phyloP scores from a whole-genome alignment of 306 rosid genomes.

The Datisca glomerata region DNA sequence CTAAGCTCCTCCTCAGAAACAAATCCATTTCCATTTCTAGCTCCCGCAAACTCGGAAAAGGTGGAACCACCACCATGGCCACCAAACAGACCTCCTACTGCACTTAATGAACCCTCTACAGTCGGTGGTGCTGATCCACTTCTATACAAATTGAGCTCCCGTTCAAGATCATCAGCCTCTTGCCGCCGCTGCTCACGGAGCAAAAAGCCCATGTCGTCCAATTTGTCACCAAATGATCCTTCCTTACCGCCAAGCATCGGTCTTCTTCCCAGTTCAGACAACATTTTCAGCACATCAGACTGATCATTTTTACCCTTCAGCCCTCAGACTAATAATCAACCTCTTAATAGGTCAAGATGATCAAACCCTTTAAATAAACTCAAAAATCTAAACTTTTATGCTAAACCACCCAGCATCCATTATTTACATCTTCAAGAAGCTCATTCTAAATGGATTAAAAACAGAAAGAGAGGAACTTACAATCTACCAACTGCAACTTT shows the following conservation, averaged over 20 bases:
- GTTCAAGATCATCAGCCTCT: constrained; percentile 62
- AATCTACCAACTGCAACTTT: constrained; percentile 11
- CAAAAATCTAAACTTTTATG: constrained; percentile 20
- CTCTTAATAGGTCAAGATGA: constrained; percentile 9
- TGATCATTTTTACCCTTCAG: background rate
- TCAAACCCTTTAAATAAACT: constrained; percentile 10
- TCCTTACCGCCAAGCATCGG: constrained; percentile 67
- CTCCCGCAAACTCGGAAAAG: constrained; percentile 34
- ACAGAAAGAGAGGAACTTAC: constrained; percentile 12
- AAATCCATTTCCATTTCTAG: constrained; percentile 50
- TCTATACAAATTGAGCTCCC: constrained; percentile 57
- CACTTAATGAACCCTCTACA: constrained; percentile 75
- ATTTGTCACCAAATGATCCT: constrained; percentile 78
- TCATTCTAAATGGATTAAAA: constrained; percentile 21
- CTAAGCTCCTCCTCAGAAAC: constrained; percentile 74
- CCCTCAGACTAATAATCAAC: constrained; percentile 1
- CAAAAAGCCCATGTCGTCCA: constrained; percentile 77
- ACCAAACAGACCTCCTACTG: constrained; percentile 62
- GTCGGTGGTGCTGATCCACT: constrained; percentile 96
- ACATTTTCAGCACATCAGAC: constrained; percentile 23
- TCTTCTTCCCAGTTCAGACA: constrained; percentile 70
- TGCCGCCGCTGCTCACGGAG: constrained; percentile 69
- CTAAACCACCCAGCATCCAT: constrained; percentile 13
- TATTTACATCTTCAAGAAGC: constrained; percentile 24
- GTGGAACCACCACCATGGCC: constrained; percentile 18